These are phyloP conservation scores for Ogataea minuta DNA, from an alignment of 805 yeast genomes.

Conservation along the genomic window DNA sequence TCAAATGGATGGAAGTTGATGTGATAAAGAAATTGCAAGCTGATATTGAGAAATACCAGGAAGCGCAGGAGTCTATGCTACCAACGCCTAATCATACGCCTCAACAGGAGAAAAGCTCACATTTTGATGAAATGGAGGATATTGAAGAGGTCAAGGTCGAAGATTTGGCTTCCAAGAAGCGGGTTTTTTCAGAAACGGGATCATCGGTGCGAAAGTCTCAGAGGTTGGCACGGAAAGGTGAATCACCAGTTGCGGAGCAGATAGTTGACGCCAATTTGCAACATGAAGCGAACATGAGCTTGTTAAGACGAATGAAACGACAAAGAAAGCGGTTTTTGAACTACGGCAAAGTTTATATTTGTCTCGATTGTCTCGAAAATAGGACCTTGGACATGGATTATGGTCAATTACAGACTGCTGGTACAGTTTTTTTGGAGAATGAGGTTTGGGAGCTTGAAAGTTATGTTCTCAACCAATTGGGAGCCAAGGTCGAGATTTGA, in stretches of 20 bases:
- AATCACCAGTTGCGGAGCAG: conserved; percentile 4
- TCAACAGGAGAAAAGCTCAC: conserved; percentile 12
- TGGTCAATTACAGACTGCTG: conserved; percentile 7
- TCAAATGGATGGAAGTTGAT: conserved; percentile 45
- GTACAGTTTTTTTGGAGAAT: conserved; percentile 12
- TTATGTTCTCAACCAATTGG: conserved; percentile 12
- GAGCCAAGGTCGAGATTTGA: conserved; percentile 17
- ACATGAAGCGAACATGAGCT: conserved; percentile 7
- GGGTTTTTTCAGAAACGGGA: conserved; percentile 6
- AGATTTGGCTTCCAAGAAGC: conserved; percentile 20
- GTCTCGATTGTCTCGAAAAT: conserved; percentile 24
- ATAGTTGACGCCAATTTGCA: conserved; percentile 1
- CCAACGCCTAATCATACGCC: conserved; percentile 35
- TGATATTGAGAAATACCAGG: conserved; percentile 5
- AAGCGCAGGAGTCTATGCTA: conserved; percentile 15
- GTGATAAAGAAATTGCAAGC: conserved; percentile 17
- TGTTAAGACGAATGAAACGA: conserved; percentile 21
- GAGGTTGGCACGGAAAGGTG: conserved; percentile 32
- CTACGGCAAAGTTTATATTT: conserved; percentile 28
- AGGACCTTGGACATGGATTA: conserved; percentile 4
- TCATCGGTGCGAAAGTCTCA: conserved; percentile 30
- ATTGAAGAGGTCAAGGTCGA: conserved; percentile 9
- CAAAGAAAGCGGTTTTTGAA: conserved; percentile 23
- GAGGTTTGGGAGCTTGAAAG: conserved; percentile 19
- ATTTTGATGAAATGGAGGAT: conserved; percentile 24